Base-by-base conservation (phyloP, 306 rosid species). In the Dalbergia oliveri region DNA sequence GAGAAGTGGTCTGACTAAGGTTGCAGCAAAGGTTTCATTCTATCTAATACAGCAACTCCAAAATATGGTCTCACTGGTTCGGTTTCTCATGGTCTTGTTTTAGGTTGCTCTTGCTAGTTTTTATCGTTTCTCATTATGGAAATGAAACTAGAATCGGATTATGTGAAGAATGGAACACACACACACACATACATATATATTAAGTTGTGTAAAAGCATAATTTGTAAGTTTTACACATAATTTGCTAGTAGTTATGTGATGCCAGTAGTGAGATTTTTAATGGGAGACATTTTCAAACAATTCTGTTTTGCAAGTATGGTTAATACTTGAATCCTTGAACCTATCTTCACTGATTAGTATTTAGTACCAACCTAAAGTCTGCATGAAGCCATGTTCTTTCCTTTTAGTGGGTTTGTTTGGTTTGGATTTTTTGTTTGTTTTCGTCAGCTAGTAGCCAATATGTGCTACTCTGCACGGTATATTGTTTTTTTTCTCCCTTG, bases 181-280 rank as follows among this genome's bases (percentile, higher is more conserved):
- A 37, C 7, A 37, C 2, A 37, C 5, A 37, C 2, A 37, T 1
- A 37, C 8, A n/a, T 34, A 34, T 34, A 34, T 34, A 34, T 4
- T 34, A 34, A 34, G 37, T 34, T 34, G 37, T 34, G 37, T 34
- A 34, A 34, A 34, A 34, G 3, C 37, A 34, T 34, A 34, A 3
- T 34, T 34, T 34, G 37, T 34, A 4, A n/a, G n/a, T 34, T 34
- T 34, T 34, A 34, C 37, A 34, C 37, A 4, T 34, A 5, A 34
- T 34, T n/a, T 62, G 33, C 70, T 63, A 15, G 61, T 66, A 8
- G 79, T 47, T 69, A 31, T 31, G 49, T 14, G 37, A 63, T 63
- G 47, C 35, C 37, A 49, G 60, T 8, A 33, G 37, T 47, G 63
- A 43, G 39, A 7, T 4, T 15, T 44, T 75, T 9, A 23, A 11